A percentile compares a stretch with the other conserved stretches of the same genome.
phyloP scores from a whole-genome alignment of 371 early-diverging fungal genomes.

The Antonospora locustae region DNA sequence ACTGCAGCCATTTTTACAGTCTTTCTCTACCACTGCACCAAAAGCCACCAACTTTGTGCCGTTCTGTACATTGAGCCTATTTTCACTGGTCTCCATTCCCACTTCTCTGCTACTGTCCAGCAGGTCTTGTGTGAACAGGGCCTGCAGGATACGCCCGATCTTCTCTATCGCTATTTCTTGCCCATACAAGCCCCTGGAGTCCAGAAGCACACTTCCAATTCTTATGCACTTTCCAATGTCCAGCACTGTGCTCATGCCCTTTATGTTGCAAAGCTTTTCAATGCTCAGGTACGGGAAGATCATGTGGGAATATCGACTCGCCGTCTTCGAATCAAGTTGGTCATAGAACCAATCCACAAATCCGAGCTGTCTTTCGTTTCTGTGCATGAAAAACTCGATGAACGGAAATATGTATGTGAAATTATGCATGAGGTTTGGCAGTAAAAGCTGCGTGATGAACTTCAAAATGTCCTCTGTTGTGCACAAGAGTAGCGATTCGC shows the following conservation, averaged over 20 bases:
- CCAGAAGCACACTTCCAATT: background rate
- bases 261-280: conserved; percentile 13
- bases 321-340: background rate
- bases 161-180: conserved; percentile 1
- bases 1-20: background rate
- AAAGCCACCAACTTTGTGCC: background rate
- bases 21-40: background rate
- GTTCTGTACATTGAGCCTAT: background rate
- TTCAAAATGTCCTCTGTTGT: conserved; percentile 18
- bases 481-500: background rate
- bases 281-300: conserved; percentile 7
- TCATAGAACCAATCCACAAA: conserved; percentile 19
- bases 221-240: background rate
- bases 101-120: background rate
- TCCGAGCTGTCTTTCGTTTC: conserved; percentile 2
- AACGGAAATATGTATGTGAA: conserved; percentile 25
- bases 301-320: conserved; percentile 1
- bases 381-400: conserved; percentile 27
- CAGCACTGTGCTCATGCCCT: background rate
- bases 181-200: conserved; percentile 5
- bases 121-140: background rate
- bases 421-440: background rate
- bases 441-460: conserved; percentile 9
- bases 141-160: conserved; percentile 1
- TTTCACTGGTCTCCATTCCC: background rate